These are phyloP conservation scores for Juglanconis oblonga DNA, from an alignment of 2,329 filamentous ascomycete genomes.

Conservation along the genomic window DNA sequence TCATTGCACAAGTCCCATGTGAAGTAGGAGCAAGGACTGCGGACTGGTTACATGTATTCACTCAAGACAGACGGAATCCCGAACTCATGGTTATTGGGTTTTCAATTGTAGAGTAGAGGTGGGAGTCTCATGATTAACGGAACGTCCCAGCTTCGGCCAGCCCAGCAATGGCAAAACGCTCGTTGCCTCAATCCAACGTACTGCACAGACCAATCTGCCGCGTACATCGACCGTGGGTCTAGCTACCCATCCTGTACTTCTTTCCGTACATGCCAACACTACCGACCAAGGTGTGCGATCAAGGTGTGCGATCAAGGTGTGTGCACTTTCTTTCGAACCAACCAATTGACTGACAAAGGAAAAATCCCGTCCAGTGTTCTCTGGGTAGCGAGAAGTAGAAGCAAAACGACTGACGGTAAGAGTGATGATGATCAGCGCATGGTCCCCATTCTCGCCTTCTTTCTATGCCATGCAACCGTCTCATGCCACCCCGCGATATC, in stretches of 20 bases:
- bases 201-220: slow-evolving; percentile 9
- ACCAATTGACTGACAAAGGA: background rate
- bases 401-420: background rate
- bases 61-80: too few relatives aligned
- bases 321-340: background rate
- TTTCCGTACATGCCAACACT: background rate
- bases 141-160: slow-evolving; percentile 16
- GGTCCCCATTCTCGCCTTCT: background rate
- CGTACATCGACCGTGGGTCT: background rate
- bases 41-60: too few relatives aligned
- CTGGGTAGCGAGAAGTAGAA: background rate
- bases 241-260: background rate
- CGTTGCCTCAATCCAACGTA: background rate
- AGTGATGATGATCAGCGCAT: background rate
- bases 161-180: slow-evolving; percentile 7
- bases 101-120: slow-evolving; percentile 16
- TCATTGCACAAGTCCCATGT: too few relatives aligned
- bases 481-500: slow-evolving; percentile 6
- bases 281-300: background rate
- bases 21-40: too few relatives aligned
- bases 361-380: background rate
- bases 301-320: too few relatives aligned
- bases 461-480: background rate
- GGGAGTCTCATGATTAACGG: slow-evolving; percentile 17
- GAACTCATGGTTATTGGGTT: background rate